Base-by-base conservation (phyloP, 2,329 filamentous ascomycete genomes). In the Diaporthe eres region DNA sequence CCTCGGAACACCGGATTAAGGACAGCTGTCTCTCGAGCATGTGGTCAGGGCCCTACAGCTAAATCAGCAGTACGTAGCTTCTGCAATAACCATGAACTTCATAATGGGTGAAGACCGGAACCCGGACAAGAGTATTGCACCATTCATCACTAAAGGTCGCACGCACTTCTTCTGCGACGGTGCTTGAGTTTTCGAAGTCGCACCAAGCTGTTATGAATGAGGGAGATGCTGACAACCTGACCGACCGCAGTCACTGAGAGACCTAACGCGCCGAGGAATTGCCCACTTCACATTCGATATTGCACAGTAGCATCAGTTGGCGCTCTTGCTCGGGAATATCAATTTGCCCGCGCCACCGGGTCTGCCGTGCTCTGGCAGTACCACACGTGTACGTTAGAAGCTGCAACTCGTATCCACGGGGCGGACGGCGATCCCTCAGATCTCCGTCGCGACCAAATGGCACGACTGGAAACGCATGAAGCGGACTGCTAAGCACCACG, bases 11-110 rank as follows among this genome's bases (percentile, higher is more conserved):
- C 65, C 47, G 65, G 34, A 55, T 55, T 34, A 31, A 39, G 49
- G 37, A 42, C 65, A 42, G 49, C 63, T 51, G 19, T 68, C 63
- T 28, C 44, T 67, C 42, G 60, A 63, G n/a, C 34, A 63, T 44
- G 37, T 42, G 13, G 37, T 13, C 8, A 19, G n/a, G n/a, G 25
- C 60, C 17, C 39, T 9, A 10, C 42, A 13, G 39, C 39, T 28
- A 17, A 7, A 1, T 15, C 61, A 34, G 42, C 44, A 53, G 28
- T 31, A 53, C 17, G 28, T 37, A 47, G 63, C 44, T 37, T n/a
- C 10, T 19, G 44, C 47, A 47, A 39, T 3, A 37, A 37, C 25
- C 28, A 25, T 19, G 22, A 25, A 19, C 31, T 51, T 10, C 31
- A 31, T 19, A 17, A 47, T 34, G 3, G 13, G 9, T 28, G 42